Evolutionary conservation across 768 basidiomycete genomes (phyloP), one percentile per base, ranked within the genome.

Genomic region (Serendipita sp.): DNA sequence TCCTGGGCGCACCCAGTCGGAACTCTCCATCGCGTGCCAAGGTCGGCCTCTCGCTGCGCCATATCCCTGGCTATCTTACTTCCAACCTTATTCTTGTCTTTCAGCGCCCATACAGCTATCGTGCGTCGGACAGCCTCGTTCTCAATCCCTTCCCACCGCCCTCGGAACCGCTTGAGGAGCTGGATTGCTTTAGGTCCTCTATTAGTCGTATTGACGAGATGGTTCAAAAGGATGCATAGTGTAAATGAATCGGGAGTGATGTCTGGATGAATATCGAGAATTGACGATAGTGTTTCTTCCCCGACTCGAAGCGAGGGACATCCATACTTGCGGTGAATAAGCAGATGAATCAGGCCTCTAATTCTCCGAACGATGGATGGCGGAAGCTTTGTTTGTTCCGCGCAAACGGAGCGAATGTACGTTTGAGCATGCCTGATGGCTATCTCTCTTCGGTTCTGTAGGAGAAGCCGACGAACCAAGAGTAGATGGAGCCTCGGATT

Each of bases 311-410:
- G 35, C 56, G 56, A 60, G 28, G 34, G 16, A 37, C 56, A 60
- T 34, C 56, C 56, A 34, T 60, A 60, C 35, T 60, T 60, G 28
- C 30, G 30, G 18, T 60, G 56, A n/a, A 60, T 34, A n/a, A 60
- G 56, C 16, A 60, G 8, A 37, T 60, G 56, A 4, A 60, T n/a
- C 8, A 60, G 16, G 3, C 28, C 35, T 30, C 24, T n/a, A 10
- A 60, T 18, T n/a, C 11, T 24, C 16, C 8, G 16, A 18, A 28
- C 34, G 11, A 10, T 38, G n/a, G 8, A 4, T 34, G 24, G 28
- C 24, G 56, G 28, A n/a, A 60, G 34, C 8, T 11, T 11, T 4
- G 18, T 32, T 4, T 30, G 28, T 18, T 35, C 10, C 8, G 16
- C 16, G 34, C 56, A 60, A 8, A 60, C 8, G 28, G 24, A n/a